Percentiles rank a stretch among this genome's conserved stretches.
Conservation (phyloP, 768 basidiomycete genomes). For the Amanita rimosa region DNA sequence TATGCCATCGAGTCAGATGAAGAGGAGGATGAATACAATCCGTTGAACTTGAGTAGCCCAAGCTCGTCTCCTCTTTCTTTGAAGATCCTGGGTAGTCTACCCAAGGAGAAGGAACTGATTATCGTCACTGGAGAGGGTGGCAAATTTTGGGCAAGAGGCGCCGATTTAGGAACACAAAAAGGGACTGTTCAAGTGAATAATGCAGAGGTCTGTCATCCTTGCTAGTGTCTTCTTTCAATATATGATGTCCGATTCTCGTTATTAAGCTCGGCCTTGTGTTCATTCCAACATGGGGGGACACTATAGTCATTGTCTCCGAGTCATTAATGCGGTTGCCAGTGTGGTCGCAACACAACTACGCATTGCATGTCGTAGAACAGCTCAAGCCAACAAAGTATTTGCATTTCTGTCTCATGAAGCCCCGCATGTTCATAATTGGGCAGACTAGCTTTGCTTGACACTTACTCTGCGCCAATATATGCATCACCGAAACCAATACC, state of each 20-base stretch:
- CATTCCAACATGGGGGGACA: constrained; percentile 34
- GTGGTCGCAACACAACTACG: constrained; percentile 39
- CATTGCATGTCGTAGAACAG: constrained; percentile 25
- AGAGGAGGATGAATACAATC: constrained; percentile 51
- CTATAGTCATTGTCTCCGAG: constrained; percentile 43
- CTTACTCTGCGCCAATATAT: constrained; percentile 39
- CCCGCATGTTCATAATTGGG: not conserved
- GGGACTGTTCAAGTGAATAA: constrained; percentile 18
- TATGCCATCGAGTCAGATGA: constrained; percentile 59
- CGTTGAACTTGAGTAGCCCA: constrained; percentile 16
- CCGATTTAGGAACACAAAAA: constrained; percentile 37
- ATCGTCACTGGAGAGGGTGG: constrained; percentile 37
- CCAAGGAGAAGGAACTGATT: constrained; percentile 21
- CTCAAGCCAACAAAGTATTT: constrained; percentile 37
- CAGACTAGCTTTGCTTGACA: constrained; percentile 41
- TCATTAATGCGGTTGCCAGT: constrained; percentile 34
- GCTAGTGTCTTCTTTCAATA: not conserved
- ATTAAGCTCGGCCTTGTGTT: constrained; percentile 41
- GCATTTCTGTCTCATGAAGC: not conserved
- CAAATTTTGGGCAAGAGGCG: constrained; percentile 39
- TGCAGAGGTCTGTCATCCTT: not conserved
- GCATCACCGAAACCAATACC: constrained; percentile 23
- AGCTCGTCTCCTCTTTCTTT: constrained; percentile 16
- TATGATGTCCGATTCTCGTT: not conserved
- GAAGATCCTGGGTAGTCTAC: constrained; percentile 26